Evolutionary conservation across 768 basidiomycete genomes (phyloP).

Genomic region (Amanita pseudoporphyria): DNA sequence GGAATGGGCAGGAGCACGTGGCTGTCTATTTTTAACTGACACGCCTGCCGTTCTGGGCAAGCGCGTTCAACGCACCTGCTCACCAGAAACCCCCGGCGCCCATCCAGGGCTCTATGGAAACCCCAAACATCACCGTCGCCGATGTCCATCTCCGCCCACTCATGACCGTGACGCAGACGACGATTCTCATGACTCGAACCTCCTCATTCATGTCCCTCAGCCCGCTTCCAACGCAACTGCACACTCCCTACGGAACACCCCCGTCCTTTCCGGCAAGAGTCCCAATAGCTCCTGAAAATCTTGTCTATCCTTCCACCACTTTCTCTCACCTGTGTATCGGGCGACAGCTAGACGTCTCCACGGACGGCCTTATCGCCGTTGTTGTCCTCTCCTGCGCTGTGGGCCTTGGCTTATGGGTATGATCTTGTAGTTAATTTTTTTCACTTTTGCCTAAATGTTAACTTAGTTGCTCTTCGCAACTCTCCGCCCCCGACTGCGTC

Average conservation of each 20-base stretch:
- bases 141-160: neutral
- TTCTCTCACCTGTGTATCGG: constrained; percentile 48
- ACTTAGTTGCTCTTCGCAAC: constrained; percentile 55
- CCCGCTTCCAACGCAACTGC: neutral
- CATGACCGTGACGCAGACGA: constrained; percentile 6
- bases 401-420: constrained; percentile 63
- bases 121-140: neutral
- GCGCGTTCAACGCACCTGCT: neutral
- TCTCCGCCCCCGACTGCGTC: constrained; percentile 58
- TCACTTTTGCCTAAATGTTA: neutral
- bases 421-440: constrained; percentile 11
- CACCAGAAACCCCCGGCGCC: neutral
- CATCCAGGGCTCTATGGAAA: neutral
- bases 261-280: neutral
- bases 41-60: neutral
- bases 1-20: neutral
- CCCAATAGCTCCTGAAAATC: constrained; percentile 6
- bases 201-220: neutral
- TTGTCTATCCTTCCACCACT: constrained; percentile 6
- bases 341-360: constrained; percentile 50
- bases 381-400: constrained; percentile 46
- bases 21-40: neutral
- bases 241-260: neutral
- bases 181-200: constrained; percentile 10
- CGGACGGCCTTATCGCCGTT: constrained; percentile 51